These are phyloP conservation scores for Psidium friedrichsthalianum DNA, from an alignment of 345 rosid genomes.

Conservation along the genomic window DNA sequence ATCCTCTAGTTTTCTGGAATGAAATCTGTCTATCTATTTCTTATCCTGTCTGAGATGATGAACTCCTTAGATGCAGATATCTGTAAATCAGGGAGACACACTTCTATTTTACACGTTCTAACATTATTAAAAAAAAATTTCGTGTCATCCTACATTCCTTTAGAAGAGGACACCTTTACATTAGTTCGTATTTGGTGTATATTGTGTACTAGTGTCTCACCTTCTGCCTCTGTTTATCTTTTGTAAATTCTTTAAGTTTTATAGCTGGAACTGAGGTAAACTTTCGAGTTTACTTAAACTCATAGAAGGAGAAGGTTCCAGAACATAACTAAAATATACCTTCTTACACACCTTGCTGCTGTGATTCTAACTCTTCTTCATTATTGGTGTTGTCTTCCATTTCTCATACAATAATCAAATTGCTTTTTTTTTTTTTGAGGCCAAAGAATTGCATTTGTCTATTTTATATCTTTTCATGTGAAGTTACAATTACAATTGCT, in stretches of 20 bases:
- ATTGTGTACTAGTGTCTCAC: not conserved
- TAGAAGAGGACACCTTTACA: not conserved
- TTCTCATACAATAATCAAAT: not conserved
- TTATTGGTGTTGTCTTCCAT: not conserved
- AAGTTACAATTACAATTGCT: not conserved
- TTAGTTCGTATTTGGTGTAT: not conserved
- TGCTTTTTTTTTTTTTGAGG: not conserved
- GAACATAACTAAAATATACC: too few species aligned
- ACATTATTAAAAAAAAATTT: not conserved
- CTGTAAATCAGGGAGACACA: not conserved
- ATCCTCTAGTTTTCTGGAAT: not conserved
- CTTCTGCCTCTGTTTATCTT: not conserved
- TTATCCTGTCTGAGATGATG: not conserved
- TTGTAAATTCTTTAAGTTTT: not conserved
- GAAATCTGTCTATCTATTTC: not conserved
- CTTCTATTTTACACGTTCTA: not conserved
- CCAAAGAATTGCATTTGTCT: not conserved
- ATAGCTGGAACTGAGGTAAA: not conserved
- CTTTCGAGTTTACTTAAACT: not conserved
- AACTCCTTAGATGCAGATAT: not conserved
- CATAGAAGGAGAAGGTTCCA: not conserved
- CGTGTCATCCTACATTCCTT: not conserved
- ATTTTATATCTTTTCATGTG: not conserved
- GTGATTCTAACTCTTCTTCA: not conserved
- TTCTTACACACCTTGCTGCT: not conserved